Percentiles rank a stretch among this genome's conserved stretches.
Evolutionary conservation across 768 basidiomycete species (phyloP).

Genomic region (Mycena haematopus): DNA sequence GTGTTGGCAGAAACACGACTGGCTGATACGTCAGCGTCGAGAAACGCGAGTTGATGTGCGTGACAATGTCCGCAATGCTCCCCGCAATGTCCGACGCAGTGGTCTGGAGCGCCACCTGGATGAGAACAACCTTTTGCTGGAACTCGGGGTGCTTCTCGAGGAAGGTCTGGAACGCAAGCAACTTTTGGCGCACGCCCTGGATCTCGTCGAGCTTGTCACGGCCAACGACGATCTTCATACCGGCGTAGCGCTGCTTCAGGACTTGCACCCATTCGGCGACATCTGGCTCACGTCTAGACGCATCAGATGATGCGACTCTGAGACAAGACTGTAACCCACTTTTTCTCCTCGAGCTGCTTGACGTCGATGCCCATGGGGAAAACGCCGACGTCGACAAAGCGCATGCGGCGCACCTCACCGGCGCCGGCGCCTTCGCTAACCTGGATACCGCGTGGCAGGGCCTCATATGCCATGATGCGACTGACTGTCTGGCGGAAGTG

Average conservation of each 20-base stretch:
- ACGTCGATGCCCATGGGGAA: conserved; percentile 94
- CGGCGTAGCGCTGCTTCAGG: conserved; percentile 81
- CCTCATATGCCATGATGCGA: conserved; percentile 80
- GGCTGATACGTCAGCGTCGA: conserved; percentile 89
- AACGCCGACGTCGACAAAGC: conserved; percentile 87
- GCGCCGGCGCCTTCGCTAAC: conserved; percentile 48
- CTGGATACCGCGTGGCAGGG: conserved; percentile 84
- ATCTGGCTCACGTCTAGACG: conserved; percentile 68
- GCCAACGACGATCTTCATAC: conserved; percentile 88
- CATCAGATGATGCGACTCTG: conserved; percentile 2
- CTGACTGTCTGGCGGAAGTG: conserved; percentile 88
- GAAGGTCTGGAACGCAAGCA: conserved; percentile 84
- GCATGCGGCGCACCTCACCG: conserved; percentile 42
- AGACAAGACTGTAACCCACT: conserved; percentile 44
- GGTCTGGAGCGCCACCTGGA: conserved; percentile 87
- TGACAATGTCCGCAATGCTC: conserved; percentile 75
- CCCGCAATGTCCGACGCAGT: conserved; percentile 80
- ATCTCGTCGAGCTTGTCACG: conserved; percentile 90
- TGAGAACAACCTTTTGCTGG: conserved; percentile 82
- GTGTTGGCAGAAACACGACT: conserved; percentile 84
- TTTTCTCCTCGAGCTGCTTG: conserved; percentile 65
- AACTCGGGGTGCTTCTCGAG: conserved; percentile 81
- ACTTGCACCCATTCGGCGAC: conserved; percentile 84
- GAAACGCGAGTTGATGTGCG: conserved; percentile 83
- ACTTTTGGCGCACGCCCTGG: conserved; percentile 85